Percentiles rank a stretch among this genome's conserved stretches.
These are phyloP conservation scores for Beauveria sp. DNA, from an alignment of 2,329 filamentous ascomycete genomes.

Conservation along the genomic window DNA sequence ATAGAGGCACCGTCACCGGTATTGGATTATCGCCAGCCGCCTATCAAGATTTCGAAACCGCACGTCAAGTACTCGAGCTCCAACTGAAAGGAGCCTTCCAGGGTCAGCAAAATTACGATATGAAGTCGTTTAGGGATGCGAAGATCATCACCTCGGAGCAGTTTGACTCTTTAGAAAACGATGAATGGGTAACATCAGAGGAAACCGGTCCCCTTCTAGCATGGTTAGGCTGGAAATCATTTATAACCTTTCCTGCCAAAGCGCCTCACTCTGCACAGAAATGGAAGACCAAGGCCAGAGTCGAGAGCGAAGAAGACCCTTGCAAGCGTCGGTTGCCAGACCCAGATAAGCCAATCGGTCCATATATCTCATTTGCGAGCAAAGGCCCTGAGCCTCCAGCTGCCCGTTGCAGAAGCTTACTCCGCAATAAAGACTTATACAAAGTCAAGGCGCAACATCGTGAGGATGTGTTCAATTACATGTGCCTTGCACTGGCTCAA, in stretches of 20 bases:
- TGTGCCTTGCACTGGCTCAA: conserved; percentile 49
- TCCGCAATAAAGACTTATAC: conserved; percentile 44
- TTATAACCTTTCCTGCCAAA: neutral
- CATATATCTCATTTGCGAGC: neutral
- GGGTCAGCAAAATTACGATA: neutral
- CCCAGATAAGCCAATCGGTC: conserved; percentile 3
- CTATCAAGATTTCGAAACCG: neutral
- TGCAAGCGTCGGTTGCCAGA: neutral
- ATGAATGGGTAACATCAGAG: conserved; percentile 24
- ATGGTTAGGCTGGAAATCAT: conserved; percentile 15
- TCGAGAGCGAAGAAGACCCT: neutral
- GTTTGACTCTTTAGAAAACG: conserved; percentile 49
- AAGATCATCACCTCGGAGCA: conserved; percentile 55
- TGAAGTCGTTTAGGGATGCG: neutral
- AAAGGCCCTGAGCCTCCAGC: conserved; percentile 13
- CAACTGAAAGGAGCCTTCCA: neutral
- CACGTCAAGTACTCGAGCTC: neutral
- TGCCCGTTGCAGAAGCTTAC: conserved; percentile 7
- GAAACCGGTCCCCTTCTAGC: conserved; percentile 6
- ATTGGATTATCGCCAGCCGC: neutral
- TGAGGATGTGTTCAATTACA: conserved; percentile 57
- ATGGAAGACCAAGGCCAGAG: neutral
- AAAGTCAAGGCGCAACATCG: conserved; percentile 47
- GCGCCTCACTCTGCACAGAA: neutral
- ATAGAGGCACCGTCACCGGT: neutral